phyloP scores from a whole-genome alignment of 225 moss, liverwort and hornwort genomes.

The Ulota crispa region DNA sequence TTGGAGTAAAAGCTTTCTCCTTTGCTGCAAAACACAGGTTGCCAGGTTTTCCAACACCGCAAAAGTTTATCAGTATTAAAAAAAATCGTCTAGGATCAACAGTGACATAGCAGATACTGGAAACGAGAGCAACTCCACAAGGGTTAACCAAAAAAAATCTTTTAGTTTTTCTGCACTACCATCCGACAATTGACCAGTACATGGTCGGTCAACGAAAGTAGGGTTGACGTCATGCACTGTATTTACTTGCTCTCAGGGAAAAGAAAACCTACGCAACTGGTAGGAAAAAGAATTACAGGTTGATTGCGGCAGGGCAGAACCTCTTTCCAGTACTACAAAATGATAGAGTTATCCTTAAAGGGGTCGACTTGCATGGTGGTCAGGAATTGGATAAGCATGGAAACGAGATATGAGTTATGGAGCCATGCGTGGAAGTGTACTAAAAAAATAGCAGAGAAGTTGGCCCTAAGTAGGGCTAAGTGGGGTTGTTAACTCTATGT shows the following conservation, averaged over 20 bases:
- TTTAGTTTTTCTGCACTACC: too few species aligned
- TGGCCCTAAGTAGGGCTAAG: neutral
- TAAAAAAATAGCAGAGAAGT: too few species aligned
- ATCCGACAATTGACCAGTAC: too few species aligned
- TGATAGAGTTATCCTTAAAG: neutral
- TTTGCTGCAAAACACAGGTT: slow-evolving; percentile 31
- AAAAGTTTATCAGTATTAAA: neutral
- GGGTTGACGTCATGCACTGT: neutral
- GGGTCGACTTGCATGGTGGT: too few species aligned
- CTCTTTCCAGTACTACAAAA: neutral
- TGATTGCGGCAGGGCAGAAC: neutral
- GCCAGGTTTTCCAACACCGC: neutral
- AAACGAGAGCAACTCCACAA: neutral
- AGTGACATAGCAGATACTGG: neutral
- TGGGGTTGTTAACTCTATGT: neutral
- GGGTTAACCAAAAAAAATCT: too few species aligned
- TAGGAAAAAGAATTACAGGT: neutral
- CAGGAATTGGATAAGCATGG: too few species aligned
- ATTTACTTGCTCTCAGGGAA: neutral
- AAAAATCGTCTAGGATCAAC: neutral
- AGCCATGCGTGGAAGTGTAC: too few species aligned
- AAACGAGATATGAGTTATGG: too few species aligned
- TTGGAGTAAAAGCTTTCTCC: slow-evolving; percentile 44
- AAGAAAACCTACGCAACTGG: neutral
- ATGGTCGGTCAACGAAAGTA: neutral